Base-by-base conservation (phyloP, 1,284 basidiomycete genomes). In the Sphaerobolus stellatus region DNA sequence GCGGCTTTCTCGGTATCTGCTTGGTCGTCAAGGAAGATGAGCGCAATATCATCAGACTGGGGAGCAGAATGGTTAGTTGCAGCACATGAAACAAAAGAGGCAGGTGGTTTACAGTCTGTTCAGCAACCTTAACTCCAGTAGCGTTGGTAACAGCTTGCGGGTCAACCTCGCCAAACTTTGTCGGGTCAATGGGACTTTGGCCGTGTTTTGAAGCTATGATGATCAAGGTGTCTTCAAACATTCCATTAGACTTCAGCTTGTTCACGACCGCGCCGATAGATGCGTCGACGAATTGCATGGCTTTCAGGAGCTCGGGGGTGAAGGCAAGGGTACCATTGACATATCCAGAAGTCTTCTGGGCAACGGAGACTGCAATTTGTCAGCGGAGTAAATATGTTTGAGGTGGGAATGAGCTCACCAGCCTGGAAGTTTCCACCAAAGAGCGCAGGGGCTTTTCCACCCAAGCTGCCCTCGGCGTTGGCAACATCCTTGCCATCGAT, bases 391-490 rank as follows among this genome's bases (percentile, higher is more conserved):
- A 8, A 45, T 7, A 28, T 45, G 27, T 2, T 5, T n/a, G 22
- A 44, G 43, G 9, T 7, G n/a, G 24, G n/a, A 27, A 14, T 8
- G n/a, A 27, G 30, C 43, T 28, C 30, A 45, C 43, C 43, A 13
- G 43, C 43, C 24, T 45, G 43, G 24, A 45, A 45, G 20, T 45
- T 45, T n/a, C 43, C 43, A 14, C 43, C 43, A 20, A 45, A 45
- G 3, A 29, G 27, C 1, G 43, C 30, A 28, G 43, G 43, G 14
- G 30, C 22, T n/a, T n/a, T n/a, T 27, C 43, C 43, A 13, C 30
- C 30, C 43, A 45, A 27, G 5, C 27, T 28, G 30, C 43, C 43
- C 11, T 25, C 30, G 27, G 43, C 27, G 24, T 45, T 45, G 4
- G 30, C 24, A 18, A 29, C 27, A 3, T 28, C 43, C 8, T 45